Evolutionary conservation across 345 rosid genomes (phyloP), one percentile per base, ranked within the genome.

Genomic region (Pistacia vera): DNA sequence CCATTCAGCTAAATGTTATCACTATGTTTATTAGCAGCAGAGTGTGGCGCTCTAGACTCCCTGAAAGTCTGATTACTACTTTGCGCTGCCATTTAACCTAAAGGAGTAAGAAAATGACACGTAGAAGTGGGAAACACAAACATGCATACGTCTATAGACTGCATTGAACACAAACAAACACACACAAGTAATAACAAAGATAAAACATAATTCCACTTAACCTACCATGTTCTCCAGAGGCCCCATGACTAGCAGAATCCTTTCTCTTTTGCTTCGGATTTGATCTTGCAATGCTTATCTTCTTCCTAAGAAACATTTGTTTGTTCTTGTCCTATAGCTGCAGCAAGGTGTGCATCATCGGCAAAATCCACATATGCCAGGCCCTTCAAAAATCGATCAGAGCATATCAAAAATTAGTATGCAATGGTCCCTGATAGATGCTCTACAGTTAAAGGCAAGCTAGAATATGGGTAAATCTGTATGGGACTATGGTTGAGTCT

Each of bases 281-380:
- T 70, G 99, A 96, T 55, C 91, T 87, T 66, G 88, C 88, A 81
- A 96, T 86, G 73, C 94, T 92, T 76, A 96, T 75, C 81, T 61
- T 93, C n/a, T n/a, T n/a, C n/a, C n/a, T n/a, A n/a, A n/a, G n/a
- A n/a, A n/a, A n/a, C n/a, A n/a, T n/a, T n/a, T n/a, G n/a, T n/a
- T n/a, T n/a, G n/a, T n/a, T n/a, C n/a, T n/a, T n/a, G n/a, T n/a
- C n/a, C n/a, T n/a, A n/a, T n/a, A n/a, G n/a, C n/a, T n/a, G n/a
- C n/a, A n/a, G n/a, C n/a, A n/a, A n/a, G n/a, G n/a, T n/a, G n/a
- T n/a, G n/a, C n/a, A n/a, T n/a, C n/a, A n/a, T n/a, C n/a, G n/a
- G n/a, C n/a, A n/a, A n/a, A n/a, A n/a, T n/a, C n/a, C n/a, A n/a
- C n/a, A n/a, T n/a, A n/a, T n/a, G n/a, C n/a, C n/a, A n/a, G n/a